Conservation (phyloP, 2,329 filamentous ascomycete species). For the Monosporascus sp. region DNA sequence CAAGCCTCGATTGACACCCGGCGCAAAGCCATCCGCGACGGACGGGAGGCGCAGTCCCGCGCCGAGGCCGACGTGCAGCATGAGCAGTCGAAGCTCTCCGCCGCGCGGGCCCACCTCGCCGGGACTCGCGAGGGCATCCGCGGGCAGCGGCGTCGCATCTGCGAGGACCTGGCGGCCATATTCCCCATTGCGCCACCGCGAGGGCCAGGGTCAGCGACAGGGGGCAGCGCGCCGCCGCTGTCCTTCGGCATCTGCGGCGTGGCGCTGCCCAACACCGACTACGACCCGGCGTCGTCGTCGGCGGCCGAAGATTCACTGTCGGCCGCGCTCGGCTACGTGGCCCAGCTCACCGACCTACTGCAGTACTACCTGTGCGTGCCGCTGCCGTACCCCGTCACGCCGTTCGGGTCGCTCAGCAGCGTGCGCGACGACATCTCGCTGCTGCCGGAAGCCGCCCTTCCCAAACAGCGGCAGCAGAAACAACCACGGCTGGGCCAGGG, state of each 20-base stretch:
- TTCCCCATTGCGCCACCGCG: constrained; percentile 68
- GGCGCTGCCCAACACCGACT: constrained; percentile 73
- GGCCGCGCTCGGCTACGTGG: constrained; percentile 75
- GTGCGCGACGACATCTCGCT: constrained; percentile 61
- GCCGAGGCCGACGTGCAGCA: constrained; percentile 58
- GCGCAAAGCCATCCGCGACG: constrained; percentile 61
- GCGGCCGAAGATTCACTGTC: constrained; percentile 68
- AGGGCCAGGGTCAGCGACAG: not conserved
- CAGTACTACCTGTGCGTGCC: constrained; percentile 77
- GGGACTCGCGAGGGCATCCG: constrained; percentile 62
- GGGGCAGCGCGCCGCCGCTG: constrained; percentile 46
- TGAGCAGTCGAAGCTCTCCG: constrained; percentile 53
- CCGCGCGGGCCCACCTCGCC: constrained; percentile 50
- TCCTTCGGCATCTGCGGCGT: constrained; percentile 80
- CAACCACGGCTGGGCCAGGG: constrained; percentile 26
- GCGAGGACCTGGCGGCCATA: constrained; percentile 72
- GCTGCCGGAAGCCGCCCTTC: constrained; percentile 23
- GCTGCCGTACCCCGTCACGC: constrained; percentile 73
- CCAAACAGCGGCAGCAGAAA: constrained; percentile 15
- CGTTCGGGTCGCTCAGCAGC: constrained; percentile 65
- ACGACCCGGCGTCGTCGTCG: constrained; percentile 45
- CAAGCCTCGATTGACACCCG: constrained; percentile 61
- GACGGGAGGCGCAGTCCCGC: constrained; percentile 53
- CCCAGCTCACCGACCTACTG: constrained; percentile 68
- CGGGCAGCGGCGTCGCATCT: constrained; percentile 84